These are phyloP conservation scores for Coniochaeta sp. DNA, from an alignment of 2,329 filamentous ascomycete genomes.

Conservation along the genomic window DNA sequence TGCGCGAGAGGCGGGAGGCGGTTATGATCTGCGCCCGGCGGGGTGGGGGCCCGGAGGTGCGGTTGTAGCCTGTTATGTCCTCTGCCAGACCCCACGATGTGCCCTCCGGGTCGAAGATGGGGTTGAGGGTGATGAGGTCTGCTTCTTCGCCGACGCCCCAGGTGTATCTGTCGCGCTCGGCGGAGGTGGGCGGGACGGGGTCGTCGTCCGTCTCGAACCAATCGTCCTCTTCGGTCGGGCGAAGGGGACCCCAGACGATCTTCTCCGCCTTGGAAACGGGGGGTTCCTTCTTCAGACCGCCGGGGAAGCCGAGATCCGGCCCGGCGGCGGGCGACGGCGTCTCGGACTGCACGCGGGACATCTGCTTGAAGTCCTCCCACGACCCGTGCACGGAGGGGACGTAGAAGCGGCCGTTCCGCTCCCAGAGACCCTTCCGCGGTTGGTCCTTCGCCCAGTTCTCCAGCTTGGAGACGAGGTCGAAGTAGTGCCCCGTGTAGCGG, in stretches of 20 bases:
- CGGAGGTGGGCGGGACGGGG: conserved; percentile 60
- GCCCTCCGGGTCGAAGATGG: conserved; percentile 81
- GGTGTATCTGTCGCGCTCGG: conserved; percentile 71
- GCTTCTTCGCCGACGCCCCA: conserved; percentile 91
- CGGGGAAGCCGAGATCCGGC: conserved; percentile 65
- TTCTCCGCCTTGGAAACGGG: conserved; percentile 43
- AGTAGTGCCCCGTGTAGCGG: conserved; percentile 83
- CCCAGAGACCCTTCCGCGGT: conserved; percentile 75
- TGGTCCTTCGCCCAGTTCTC: conserved; percentile 64
- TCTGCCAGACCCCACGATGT: conserved; percentile 79
- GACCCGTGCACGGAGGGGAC: conserved; percentile 67
- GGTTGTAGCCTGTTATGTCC: conserved; percentile 80
- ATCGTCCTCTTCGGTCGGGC: conserved; percentile 60
- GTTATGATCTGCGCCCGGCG: conserved; percentile 87
- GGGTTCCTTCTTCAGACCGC: conserved; percentile 31
- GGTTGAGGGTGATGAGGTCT: conserved; percentile 86
- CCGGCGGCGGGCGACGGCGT: conserved; percentile 60
- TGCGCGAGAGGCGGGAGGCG: conserved; percentile 73
- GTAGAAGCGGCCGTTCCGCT: conserved; percentile 72
- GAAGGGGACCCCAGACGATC: conserved; percentile 77
- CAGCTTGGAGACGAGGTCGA: conserved; percentile 63
- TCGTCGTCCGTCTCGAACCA: conserved; percentile 70
- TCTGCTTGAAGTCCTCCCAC: conserved; percentile 75
- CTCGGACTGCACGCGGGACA: conserved; percentile 69
- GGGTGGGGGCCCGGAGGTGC: conserved; percentile 46